Evolutionary conservation across 2,329 filamentous ascomycete genomes (phyloP), one percentile per base, ranked within the genome.

Genomic region (Pezicula neosporulosa): DNA sequence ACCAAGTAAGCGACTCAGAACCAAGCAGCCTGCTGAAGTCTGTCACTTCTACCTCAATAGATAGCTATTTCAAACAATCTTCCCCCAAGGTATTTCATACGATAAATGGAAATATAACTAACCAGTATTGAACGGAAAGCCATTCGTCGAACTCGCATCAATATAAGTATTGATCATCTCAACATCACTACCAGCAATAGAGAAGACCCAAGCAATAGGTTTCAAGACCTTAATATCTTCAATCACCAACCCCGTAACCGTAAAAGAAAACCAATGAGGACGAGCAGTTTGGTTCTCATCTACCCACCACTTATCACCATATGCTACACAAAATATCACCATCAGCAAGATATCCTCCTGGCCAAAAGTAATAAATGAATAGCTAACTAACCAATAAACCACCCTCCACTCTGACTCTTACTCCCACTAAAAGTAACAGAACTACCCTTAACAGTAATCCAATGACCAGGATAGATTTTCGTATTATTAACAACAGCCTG

Each of bases 121-220:
- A 56, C 50, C 56, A 8, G 59, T 60, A 49, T 61, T 61, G 48
- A 61, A 59, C 6, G 57, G 57, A 38, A 60, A 61, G 0, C 54
- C 54, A 12, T 56, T 48, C 15, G 49, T 38, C 0, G 59, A 61
- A 15, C 52, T 46, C 1, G 59, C 57, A 36, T 61, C 57, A 19
- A 61, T 49, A 2, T 49, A 47, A 16, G 56, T 61, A 45, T 60
- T 51, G 7, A 57, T 60, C 56, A 61, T 61, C 41, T 52, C 51
- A 13, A 61, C 55, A 33, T 58, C 47, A 6, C 47, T 55, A 16
- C 59, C 59, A 19, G 50, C 42, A 30, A 61, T 54, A 4, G 51
- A 54, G 38, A 60, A 61, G 12, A 56, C 52, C 59, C 57, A 61
- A 5, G 57, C 59, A 5, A 61, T 54, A 4, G 59, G 57, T 8